Conservation (phyloP, 2,329 filamentous ascomycete species). For the Fusarium abutilonis region DNA sequence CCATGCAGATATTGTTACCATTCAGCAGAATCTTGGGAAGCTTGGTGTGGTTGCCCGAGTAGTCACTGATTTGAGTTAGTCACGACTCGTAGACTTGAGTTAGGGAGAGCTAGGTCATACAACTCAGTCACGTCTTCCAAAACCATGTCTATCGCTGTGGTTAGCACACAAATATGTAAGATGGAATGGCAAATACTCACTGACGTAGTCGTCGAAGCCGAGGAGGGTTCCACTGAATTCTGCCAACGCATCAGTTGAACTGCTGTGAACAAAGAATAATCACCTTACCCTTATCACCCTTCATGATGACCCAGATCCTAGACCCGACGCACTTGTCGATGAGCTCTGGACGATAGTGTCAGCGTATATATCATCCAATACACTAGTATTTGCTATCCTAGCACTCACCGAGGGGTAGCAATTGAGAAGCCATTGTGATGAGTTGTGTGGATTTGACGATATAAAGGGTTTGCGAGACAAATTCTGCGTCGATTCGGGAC, state of each 20-base stretch:
- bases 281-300: conserved; percentile 87
- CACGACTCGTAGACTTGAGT: not conserved
- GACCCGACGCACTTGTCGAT: conserved; percentile 99
- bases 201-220: conserved; percentile 99
- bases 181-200: conserved; percentile 68
- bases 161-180: conserved; percentile 29
- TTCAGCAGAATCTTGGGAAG: conserved; percentile 95
- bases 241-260: conserved; percentile 52
- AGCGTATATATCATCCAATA: conserved; percentile 19
- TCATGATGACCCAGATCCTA: conserved; percentile 99
- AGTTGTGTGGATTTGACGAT: conserved; percentile 17
- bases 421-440: conserved; percentile 73
- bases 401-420: conserved; percentile 73
- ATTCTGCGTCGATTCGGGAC: not conserved
- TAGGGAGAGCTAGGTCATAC: conserved; percentile 60
- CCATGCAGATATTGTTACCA: conserved; percentile 99
- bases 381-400: not conserved
- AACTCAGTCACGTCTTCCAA: conserved; percentile 97
- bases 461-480: not conserved
- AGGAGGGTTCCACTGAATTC: conserved; percentile 95
- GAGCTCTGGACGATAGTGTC: conserved; percentile 70
- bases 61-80: conserved; percentile 73
- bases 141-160: conserved; percentile 81
- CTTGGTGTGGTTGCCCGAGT: conserved; percentile 86
- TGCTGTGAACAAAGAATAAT: conserved; percentile 1